These are phyloP conservation scores for Saccharomyces kudriavzevii DNA, from an alignment of 805 yeast species.

Conservation along the genomic window DNA sequence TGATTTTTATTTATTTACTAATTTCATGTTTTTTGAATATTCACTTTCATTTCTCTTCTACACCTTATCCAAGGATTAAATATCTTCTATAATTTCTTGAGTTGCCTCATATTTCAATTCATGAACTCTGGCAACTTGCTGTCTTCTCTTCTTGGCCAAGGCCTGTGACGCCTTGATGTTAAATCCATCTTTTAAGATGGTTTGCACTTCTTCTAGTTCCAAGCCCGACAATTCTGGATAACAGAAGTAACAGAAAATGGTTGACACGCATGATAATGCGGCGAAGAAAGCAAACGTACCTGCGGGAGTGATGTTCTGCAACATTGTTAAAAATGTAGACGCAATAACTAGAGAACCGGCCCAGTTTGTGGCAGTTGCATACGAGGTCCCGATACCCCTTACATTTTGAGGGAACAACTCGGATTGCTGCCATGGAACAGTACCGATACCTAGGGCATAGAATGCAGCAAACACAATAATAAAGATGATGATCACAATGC, in stretches of 20 bases:
- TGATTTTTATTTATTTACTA: neutral
- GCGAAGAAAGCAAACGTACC: conserved; percentile 93
- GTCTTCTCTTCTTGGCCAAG: conserved; percentile 42
- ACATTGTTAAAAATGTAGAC: conserved; percentile 88
- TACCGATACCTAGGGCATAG: conserved; percentile 92
- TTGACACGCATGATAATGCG: conserved; percentile 63
- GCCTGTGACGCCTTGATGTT: conserved; percentile 59
- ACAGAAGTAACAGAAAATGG: conserved; percentile 68
- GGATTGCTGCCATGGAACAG: conserved; percentile 97
- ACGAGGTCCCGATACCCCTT: conserved; percentile 85
- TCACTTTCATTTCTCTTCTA: neutral
- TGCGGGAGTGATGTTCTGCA: conserved; percentile 85
- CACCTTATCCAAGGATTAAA: neutral
- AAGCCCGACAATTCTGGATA: conserved; percentile 90
- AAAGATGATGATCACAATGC: conserved; percentile 72
- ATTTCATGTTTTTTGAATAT: neutral
- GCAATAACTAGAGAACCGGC: conserved; percentile 87
- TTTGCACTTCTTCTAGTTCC: conserved; percentile 85
- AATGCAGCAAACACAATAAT: conserved; percentile 84
- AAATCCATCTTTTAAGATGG: conserved; percentile 74
- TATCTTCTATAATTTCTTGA: conserved; percentile 20
- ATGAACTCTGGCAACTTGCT: conserved; percentile 17
- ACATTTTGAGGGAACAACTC: conserved; percentile 92
- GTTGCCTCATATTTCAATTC: conserved; percentile 16
- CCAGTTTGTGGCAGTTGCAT: conserved; percentile 93